Percentiles rank a stretch among this genome's conserved stretches.
Conservation (phyloP, 257 asterid species). For the Przewalskia tangutica region DNA sequence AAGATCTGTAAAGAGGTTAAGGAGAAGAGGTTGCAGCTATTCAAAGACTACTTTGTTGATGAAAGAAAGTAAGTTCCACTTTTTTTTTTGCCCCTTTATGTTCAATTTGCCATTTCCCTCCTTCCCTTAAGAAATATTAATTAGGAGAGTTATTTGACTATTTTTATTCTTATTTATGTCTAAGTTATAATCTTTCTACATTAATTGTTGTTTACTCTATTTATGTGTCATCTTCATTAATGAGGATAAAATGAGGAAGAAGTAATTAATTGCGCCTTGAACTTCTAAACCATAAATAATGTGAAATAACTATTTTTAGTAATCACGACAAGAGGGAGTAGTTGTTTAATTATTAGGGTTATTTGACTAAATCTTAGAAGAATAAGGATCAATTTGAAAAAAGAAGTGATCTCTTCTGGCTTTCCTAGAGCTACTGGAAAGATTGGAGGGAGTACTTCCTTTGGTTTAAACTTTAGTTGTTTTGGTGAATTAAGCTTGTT, state of each 20-base stretch:
- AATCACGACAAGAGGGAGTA: too few species aligned
- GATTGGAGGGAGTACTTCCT: background rate
- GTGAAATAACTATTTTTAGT: too few species aligned
- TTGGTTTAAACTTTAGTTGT: too few species aligned
- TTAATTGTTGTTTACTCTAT: too few species aligned
- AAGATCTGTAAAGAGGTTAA: conserved; percentile 71
- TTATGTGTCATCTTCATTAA: too few species aligned
- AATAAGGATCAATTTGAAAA: background rate
- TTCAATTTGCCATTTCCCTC: background rate
- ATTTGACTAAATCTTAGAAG: background rate
- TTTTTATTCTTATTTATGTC: too few species aligned
- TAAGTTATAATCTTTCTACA: too few species aligned
- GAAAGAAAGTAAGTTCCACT: conserved; percentile 63
- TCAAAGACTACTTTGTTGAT: conserved; percentile 77
- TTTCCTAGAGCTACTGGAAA: background rate
- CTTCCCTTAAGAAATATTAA: background rate
- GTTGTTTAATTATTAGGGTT: too few species aligned
- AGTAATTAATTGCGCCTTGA: too few species aligned
- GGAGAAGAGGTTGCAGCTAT: conserved; percentile 60
- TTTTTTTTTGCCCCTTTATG: background rate
- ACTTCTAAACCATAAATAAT: too few species aligned
- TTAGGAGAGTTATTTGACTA: background rate
- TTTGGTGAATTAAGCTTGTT: too few species aligned
- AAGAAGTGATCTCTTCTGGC: background rate
- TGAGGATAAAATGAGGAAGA: too few species aligned